A percentile compares a stretch with the other conserved stretches of the same genome.
Evolutionary conservation across 2,329 filamentous ascomycete species (phyloP).

Genomic region (Byssothecium circinans): DNA sequence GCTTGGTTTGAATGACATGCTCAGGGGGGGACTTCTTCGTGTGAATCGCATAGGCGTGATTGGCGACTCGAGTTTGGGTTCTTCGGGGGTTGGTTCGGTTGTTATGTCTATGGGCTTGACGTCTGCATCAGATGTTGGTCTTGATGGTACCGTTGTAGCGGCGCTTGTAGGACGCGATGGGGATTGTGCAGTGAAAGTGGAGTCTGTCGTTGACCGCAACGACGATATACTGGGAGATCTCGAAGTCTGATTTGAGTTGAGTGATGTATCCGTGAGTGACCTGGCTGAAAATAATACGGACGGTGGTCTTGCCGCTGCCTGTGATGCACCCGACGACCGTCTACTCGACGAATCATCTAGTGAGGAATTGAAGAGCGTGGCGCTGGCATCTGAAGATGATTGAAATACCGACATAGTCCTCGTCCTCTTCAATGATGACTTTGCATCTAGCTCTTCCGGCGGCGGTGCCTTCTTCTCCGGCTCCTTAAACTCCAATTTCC

Average conservation of each 20-base stretch:
- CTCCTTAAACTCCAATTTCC: slow-evolving; percentile 42
- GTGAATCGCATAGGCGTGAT: slow-evolving; percentile 3
- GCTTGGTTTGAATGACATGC: slow-evolving; percentile 20
- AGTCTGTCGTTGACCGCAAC: slow-evolving; percentile 8
- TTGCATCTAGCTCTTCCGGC: slow-evolving; percentile 22
- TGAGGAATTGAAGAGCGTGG: slow-evolving; percentile 12
- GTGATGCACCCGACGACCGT: slow-evolving; percentile 22
- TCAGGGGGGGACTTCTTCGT: slow-evolving; percentile 12
- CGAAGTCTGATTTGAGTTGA: slow-evolving; percentile 12
- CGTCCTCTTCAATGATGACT: slow-evolving; percentile 25
- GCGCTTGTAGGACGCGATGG: not conserved
- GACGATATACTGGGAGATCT: slow-evolving; percentile 12
- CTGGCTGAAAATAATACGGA: slow-evolving; percentile 24
- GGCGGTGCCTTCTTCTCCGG: slow-evolving; percentile 26
- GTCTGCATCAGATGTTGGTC: slow-evolving; percentile 5
- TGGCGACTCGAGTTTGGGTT: slow-evolving; percentile 1
- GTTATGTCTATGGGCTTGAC: slow-evolving; percentile 1
- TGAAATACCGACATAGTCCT: slow-evolving; percentile 35
- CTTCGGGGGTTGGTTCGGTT: not conserved
- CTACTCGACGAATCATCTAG: slow-evolving; percentile 14
- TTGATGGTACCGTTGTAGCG: slow-evolving; percentile 1
- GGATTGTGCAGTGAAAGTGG: slow-evolving; percentile 8
- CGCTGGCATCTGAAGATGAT: slow-evolving; percentile 26
- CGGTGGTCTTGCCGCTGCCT: slow-evolving; percentile 22
- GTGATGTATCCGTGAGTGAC: slow-evolving; percentile 24